Evolutionary conservation across 345 rosid species (phyloP).

Genomic region (Hypericum perforatum): DNA sequence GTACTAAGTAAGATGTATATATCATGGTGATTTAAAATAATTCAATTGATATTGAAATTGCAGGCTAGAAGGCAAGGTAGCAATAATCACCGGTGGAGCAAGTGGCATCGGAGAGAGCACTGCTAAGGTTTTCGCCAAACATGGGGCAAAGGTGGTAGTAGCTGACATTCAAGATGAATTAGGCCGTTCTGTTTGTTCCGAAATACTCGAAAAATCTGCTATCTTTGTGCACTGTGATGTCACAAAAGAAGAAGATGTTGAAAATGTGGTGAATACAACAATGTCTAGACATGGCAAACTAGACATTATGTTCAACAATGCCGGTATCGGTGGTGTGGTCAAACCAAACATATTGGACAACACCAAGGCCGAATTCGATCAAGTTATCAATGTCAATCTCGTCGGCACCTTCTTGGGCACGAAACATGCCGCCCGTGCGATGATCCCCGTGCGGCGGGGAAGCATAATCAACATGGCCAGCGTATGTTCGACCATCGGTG

Average conservation of each 20-base stretch:
- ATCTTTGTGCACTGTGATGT: slow-evolving; percentile 2
- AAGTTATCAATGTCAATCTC: slow-evolving; percentile 3
- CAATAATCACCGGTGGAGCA: slow-evolving; percentile 3
- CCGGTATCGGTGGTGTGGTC: not conserved
- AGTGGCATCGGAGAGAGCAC: slow-evolving; percentile 8
- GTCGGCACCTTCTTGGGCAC: slow-evolving; percentile 12
- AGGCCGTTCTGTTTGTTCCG: not conserved
- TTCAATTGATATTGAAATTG: not conserved
- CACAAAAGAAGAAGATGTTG: slow-evolving; percentile 2
- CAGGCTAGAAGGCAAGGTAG: slow-evolving; percentile 9
- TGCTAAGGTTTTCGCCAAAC: slow-evolving; percentile 6
- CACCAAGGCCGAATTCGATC: not conserved
- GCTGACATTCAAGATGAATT: slow-evolving; percentile 4
- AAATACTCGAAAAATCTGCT: not conserved
- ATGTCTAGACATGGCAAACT: slow-evolving; percentile 9
- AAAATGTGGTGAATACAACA: slow-evolving; percentile 1
- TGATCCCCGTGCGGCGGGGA: slow-evolving; percentile 5
- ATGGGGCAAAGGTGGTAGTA: slow-evolving; percentile 6
- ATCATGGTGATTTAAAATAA: too few species aligned
- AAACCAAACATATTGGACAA: slow-evolving; percentile 4
- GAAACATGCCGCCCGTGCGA: slow-evolving; percentile 11
- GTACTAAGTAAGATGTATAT: too few species aligned
- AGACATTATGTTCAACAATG: slow-evolving; percentile 14
- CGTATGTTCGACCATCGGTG: slow-evolving; percentile 2
- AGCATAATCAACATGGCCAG: slow-evolving; percentile 2